Base-by-base conservation (phyloP, 805 yeast species). In the Grigorovia humatica region DNA sequence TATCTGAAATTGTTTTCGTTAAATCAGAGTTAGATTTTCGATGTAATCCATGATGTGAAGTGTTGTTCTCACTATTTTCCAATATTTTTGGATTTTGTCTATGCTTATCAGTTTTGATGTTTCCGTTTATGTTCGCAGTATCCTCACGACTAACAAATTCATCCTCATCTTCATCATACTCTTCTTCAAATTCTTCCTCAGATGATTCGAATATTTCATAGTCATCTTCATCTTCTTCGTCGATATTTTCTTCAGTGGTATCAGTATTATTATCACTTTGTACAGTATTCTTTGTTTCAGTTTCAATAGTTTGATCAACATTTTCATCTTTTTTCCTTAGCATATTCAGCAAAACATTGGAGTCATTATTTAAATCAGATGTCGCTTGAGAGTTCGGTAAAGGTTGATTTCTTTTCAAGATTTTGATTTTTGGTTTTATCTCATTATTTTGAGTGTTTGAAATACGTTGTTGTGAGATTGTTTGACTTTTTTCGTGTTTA, bases 271-370 rank as follows among this genome's bases (percentile, higher is more conserved):
- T 13, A 15, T 15, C 42, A 38, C 18, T 38, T 38, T 2, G 17
- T 38, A 15, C 8, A 38, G 8, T 17, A 38, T 15, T 38, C 7
- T 38, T 38, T 38, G 8, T 38, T 38, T 38, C 8, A 29, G 38
- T 47, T 9, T 44, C 18, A 13, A 42, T 40, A 6, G 32, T 18
- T n/a, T 29, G 23, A 8, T 44, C 40, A 29, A 29, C n/a, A n/a
- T 29, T 17, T 29, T 44, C 40, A n/a, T 44, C 40, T 9, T 17
- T 17, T 9, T 8, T 48, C 27, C 30, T 46, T 35, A 60, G 46
- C 12, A 60, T 46, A 43, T 52, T 55, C 42, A 61, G 49, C 46
- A 63, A 51, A 9, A 54, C 50, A 12, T 55, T 50, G 5, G 66
- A 56, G 15, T 38, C 42, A 38, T 38, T 38, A 38, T 42, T 13